Evolutionary conservation across 2,329 filamentous ascomycete genomes (phyloP), one percentile per base, ranked within the genome.

Genomic region (Chaetomium strumarium): DNA sequence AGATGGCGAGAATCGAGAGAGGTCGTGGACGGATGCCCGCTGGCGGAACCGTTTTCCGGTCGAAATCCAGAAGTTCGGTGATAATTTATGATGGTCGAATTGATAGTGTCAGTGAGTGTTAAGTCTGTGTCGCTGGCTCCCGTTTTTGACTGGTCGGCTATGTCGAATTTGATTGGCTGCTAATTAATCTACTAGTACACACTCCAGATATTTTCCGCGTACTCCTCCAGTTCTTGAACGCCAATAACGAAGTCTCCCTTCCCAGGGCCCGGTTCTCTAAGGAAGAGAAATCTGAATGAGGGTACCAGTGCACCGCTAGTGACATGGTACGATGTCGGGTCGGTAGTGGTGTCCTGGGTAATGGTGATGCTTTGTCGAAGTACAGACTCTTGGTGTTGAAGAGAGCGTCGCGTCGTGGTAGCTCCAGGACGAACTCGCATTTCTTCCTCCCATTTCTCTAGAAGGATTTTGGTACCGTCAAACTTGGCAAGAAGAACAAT

Each of bases 381-480:
- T 19, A 56, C 44, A 33, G 50, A 53, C n/a, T n/a, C n/a, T 38
- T 48, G 42, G 46, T 46, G 49, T 38, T 33, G 31, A 49, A 49
- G 39, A 44, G 40, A 31, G 19, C 39, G 24, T 31, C 46, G 52
- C 36, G 52, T 57, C 33, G 46, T 53, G 30, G 42, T 57, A n/a
- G 55, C 52, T 53, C 52, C 52, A 5, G 49, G 55, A 24, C 52
- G 55, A 33, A 7, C 14, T 42, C 5, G 3, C 7, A 42, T 16
- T 43, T 52, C 56, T 46, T 59, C 55, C 51, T 59, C 55, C 55
- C 52, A 57, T 48, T 53, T 57, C 52, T 57, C 52, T 14, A 58
- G 31, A 17, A 51, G 41, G 41, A 58, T 56, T 12, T 17, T 37
- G 30, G 51, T 33, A 20, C 20, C 9, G 29, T 56, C 43, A 36